Evolutionary conservation across 2,329 filamentous ascomycete species (phyloP).

Genomic region (Exophiala calicioides): DNA sequence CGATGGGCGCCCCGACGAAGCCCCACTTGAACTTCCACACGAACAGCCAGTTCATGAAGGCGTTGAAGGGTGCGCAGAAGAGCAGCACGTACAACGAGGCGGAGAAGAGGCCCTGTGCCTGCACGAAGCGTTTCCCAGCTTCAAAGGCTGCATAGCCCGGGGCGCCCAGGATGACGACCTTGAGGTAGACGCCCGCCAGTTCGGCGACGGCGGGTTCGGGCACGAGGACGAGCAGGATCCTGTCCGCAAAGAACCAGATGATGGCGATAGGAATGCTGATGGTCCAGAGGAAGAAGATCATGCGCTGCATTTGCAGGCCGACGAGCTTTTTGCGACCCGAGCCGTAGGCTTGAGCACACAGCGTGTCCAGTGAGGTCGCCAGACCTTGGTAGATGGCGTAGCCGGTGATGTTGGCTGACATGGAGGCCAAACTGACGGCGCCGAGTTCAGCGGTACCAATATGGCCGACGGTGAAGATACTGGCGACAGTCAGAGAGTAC

Average conservation of each 20-base stretch:
- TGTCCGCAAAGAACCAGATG: constrained; percentile 69
- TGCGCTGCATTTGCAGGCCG: constrained; percentile 77
- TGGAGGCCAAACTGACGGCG: constrained; percentile 68
- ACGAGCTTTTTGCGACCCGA: constrained; percentile 88
- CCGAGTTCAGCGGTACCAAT: constrained; percentile 71
- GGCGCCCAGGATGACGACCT: constrained; percentile 67
- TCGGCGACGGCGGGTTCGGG: constrained; percentile 70
- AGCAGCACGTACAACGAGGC: constrained; percentile 81
- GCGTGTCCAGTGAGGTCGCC: constrained; percentile 84
- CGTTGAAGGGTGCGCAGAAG: constrained; percentile 79
- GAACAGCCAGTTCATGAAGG: constrained; percentile 75
- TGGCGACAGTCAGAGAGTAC: constrained; percentile 80
- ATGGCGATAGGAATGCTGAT: constrained; percentile 71
- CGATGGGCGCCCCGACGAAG: constrained; percentile 78
- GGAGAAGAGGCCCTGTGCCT: constrained; percentile 83
- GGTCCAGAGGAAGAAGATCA: constrained; percentile 73
- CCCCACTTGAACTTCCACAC: constrained; percentile 70
- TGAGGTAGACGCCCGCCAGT: constrained; percentile 73
- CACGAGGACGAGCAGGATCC: constrained; percentile 66
- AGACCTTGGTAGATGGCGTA: constrained; percentile 73
- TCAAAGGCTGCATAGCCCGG: constrained; percentile 78
- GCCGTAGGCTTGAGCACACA: constrained; percentile 92
- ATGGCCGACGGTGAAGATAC: constrained; percentile 75
- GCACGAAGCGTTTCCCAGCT: constrained; percentile 78
- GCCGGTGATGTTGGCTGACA: constrained; percentile 78